These are phyloP conservation scores for Takashimella koratensis DNA, from an alignment of 1,284 basidiomycete species.

Conservation along the genomic window DNA sequence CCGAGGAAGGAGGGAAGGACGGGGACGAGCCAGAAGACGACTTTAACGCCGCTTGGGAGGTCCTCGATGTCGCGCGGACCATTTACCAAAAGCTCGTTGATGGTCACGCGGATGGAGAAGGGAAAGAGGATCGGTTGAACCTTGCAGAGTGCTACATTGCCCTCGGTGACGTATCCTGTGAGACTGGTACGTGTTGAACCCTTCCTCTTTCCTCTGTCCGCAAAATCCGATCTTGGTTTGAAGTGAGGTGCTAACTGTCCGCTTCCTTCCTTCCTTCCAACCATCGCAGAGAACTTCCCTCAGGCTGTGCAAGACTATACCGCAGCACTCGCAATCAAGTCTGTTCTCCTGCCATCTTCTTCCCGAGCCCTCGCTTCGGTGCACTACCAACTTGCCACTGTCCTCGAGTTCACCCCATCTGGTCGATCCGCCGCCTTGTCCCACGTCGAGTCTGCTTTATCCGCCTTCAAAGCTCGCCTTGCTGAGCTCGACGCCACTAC, in stretches of 20 bases:
- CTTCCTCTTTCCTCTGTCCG: too few species aligned
- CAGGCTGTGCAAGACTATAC: conserved; percentile 81
- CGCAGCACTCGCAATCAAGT: conserved; percentile 66
- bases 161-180: conserved; percentile 80
- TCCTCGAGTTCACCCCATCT: conserved; percentile 71
- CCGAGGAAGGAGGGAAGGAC: too few species aligned
- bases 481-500: conserved; percentile 57
- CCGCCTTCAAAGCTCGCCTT: conserved; percentile 67
- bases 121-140: conserved; percentile 56
- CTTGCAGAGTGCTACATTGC: conserved; percentile 79
- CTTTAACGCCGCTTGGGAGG: conserved; percentile 92
- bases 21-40: conserved; percentile 70
- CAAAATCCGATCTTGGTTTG: too few species aligned
- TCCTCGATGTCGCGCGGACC: conserved; percentile 77
- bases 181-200: conserved; percentile 65
- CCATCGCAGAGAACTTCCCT: conserved; percentile 85
- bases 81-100: conserved; percentile 65
- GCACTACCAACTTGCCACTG: conserved; percentile 85
- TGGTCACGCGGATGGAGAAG: conserved; percentile 14
- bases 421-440: conserved; percentile 70
- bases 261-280: too few species aligned
- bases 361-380: conserved; percentile 83
- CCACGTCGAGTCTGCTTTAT: conserved; percentile 72
- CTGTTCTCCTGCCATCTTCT: conserved; percentile 64
- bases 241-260: too few species aligned